Base-by-base conservation (phyloP, 148 eudicot species). In the Diospyros kaki region DNA sequence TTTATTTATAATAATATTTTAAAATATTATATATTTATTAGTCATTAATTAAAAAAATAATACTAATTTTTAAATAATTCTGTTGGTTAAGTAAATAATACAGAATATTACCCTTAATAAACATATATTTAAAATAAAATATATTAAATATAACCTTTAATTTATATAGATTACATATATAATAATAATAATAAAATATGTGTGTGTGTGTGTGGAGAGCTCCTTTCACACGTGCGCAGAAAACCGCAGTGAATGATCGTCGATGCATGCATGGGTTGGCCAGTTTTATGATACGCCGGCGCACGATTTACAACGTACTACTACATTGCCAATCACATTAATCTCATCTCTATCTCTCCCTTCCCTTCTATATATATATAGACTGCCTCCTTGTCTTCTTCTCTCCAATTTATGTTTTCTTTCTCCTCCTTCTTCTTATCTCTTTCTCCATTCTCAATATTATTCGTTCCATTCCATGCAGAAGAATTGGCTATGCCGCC, bases 261-360 rank as follows among this genome's bases (percentile, higher is more conserved):
- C 28, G 2, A 51, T 58, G 73, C 38, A 41, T 53, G 67, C 64
- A 66, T 60, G 67, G 38, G 67, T 58, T 58, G 46, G 74, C 68
- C n/a, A 68, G 71, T 77, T 43, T n/a, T 61, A 71, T 64, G 43
- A 53, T 63, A 39, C 41, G 79, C 61, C 80, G 80, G 75, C 75
- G 75, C 80, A 82, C 78, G 70, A 75, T 78, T 74, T 66, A n/a
- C 81, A 1, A 45, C 5, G 67, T 40, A 48, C 52, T 41, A 53
- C 38, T 72, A 66, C 48, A 78, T 55, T 67, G 46, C 4, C 77
- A 77, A 64, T 80, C 75, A 65, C 73, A 61, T 79, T 69, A 59
- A 7, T 58, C 56, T 14, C 54, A 48, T 2, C 2, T 5, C 3
- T 40, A 11, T 4, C 8, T 48, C 38, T 4, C 40, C 39, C 28